Evolutionary conservation across 768 basidiomycete species (phyloP).

Genomic region (Collybiopsis luxurians): DNA sequence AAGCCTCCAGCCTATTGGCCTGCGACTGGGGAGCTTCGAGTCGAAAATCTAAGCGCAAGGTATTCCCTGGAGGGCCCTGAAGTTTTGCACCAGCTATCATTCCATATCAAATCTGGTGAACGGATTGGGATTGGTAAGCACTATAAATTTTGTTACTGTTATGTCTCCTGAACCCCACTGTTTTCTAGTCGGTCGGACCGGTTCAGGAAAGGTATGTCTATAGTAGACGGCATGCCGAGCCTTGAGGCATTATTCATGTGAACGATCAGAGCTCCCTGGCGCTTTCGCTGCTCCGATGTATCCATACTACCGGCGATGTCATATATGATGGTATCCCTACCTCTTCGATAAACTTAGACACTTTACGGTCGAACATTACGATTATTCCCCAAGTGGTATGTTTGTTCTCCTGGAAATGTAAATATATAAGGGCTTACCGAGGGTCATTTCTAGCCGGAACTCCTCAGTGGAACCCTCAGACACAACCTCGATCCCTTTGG

Average conservation of each 20-base stretch:
- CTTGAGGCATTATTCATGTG: too few species aligned
- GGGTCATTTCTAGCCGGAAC: constrained; percentile 32
- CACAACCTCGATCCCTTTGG: constrained; percentile 58
- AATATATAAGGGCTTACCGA: neutral
- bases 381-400: constrained; percentile 38
- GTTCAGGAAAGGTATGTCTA: constrained; percentile 48
- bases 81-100: constrained; percentile 42
- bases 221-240: too few species aligned
- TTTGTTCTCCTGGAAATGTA: neutral
- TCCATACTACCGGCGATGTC: constrained; percentile 43
- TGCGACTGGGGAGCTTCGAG: constrained; percentile 37
- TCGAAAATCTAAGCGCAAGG: constrained; percentile 41
- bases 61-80: constrained; percentile 40
- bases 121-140: constrained; percentile 37
- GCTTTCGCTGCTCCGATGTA: constrained; percentile 46
- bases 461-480: constrained; percentile 53
- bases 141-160: neutral
- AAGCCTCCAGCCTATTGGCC: constrained; percentile 55
- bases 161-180: neutral
- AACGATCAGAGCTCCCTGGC: constrained; percentile 40
- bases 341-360: constrained; percentile 39
- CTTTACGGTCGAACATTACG: constrained; percentile 41
- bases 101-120: constrained; percentile 44
- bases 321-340: constrained; percentile 42
- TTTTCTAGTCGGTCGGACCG: constrained; percentile 51